Evolutionary conservation across 106 monocot species (phyloP), one percentile per base, ranked within the genome.

Genomic region (Dioscorea dumetorum): DNA sequence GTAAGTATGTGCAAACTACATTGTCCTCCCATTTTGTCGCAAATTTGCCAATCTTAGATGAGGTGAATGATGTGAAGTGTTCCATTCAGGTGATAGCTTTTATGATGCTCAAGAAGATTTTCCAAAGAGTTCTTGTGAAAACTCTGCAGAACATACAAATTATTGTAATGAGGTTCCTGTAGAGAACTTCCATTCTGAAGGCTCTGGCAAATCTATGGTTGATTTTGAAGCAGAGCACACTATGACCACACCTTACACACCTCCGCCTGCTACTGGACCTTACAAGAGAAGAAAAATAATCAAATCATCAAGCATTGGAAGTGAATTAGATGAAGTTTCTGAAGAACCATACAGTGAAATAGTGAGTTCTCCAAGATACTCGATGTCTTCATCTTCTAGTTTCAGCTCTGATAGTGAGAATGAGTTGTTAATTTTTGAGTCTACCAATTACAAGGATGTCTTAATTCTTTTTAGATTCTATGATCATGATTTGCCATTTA

Each of bases 401-500:
- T 17, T 62, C 24, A 64, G 67, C 62, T 59, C 51, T 72, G 79
- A 83, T 53, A 83, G 63, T 70, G 93, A 83, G 58, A 68, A 53
- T 50, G 58, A 49, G 18, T 31, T 50, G 60, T 23, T 66, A 50
- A 22, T 60, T 67, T 76, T 75, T 66, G 90, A 85, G 59, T 61
- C 83, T 67, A 70, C 74, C 41, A 64, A 49, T 76, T 82, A 95
- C 82, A 84, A 73, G 66, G 95, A 95, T 82, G 79, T 86, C 5
- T 67, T 95, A 64, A 74, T 95, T 64, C 77, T 86, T 33, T 95
- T 91, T 64, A 76, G 82, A 70, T 95, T 95, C 78, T 73, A 79
- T 66, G 86, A 95, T 84, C 82, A 77, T 71, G 78, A 88, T 67
- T 91, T 95, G 48, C 95, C 95, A 77, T 95, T 91, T 66, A 83